Conservation (phyloP, 2,329 filamentous ascomycete species). For the Phyllosticta capitalensis region DNA sequence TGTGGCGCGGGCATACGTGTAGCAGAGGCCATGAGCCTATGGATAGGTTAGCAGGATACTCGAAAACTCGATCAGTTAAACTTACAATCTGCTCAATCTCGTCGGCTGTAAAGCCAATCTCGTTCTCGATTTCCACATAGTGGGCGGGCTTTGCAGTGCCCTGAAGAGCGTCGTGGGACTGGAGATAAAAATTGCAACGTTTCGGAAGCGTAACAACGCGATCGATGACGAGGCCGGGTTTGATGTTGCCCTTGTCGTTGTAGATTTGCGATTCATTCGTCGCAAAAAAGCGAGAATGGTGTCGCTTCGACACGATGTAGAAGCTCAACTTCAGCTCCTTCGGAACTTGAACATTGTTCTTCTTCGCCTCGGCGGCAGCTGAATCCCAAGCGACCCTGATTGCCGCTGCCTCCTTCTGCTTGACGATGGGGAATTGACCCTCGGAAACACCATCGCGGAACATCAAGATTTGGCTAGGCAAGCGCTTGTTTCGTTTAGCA, state of each 20-base stretch:
- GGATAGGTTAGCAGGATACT: neutral
- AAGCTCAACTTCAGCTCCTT: slow-evolving; percentile 17
- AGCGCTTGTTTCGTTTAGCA: neutral
- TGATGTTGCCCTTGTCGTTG: slow-evolving; percentile 17
- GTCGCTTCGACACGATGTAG: slow-evolving; percentile 32
- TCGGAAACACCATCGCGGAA: slow-evolving; percentile 21
- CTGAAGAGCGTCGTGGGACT: slow-evolving; percentile 22
- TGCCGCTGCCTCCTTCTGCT: slow-evolving; percentile 19
- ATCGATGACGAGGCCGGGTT: slow-evolving; percentile 24
- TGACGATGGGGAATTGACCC: slow-evolving; percentile 14
- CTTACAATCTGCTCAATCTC: slow-evolving; percentile 18
- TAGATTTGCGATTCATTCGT: neutral
- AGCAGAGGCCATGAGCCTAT: slow-evolving; percentile 25
- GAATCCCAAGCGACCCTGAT: slow-evolving; percentile 17
- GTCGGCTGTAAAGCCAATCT: slow-evolving; percentile 14
- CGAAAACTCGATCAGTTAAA: neutral
- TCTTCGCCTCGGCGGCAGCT: neutral
- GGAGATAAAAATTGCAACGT: slow-evolving; percentile 26
- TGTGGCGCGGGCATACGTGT: slow-evolving; percentile 24
- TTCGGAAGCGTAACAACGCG: slow-evolving; percentile 18
- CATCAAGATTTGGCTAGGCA: slow-evolving; percentile 18
- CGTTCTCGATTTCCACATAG: slow-evolving; percentile 25
- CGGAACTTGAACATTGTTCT: neutral
- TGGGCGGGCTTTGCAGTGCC: slow-evolving; percentile 25
- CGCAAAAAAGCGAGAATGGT: slow-evolving; percentile 33